These are phyloP conservation scores for Aaosphaeria pasadenensis DNA, from an alignment of 2,329 filamentous ascomycete genomes.

Conservation along the genomic window DNA sequence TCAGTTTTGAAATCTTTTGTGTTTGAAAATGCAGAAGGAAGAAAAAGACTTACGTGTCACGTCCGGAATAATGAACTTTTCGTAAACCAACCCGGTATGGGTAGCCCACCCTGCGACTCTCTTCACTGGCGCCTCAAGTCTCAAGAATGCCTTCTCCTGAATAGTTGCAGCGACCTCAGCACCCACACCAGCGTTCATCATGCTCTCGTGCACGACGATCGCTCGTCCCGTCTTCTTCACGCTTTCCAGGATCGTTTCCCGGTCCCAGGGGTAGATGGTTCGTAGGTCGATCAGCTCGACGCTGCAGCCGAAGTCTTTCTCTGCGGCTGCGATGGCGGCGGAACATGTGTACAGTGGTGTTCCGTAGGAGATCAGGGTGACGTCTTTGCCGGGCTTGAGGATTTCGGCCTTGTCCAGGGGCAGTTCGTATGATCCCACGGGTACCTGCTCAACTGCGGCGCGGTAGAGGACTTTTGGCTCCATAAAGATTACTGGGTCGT, in stretches of 20 bases:
- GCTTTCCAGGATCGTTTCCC: constrained; percentile 73
- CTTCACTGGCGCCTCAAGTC: constrained; percentile 79
- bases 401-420: constrained; percentile 84
- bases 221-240: constrained; percentile 84
- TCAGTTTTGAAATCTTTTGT: constrained; percentile 1
- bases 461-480: constrained; percentile 93
- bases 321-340: constrained; percentile 70
- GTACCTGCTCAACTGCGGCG: constrained; percentile 88
- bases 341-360: constrained; percentile 84
- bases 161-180: constrained; percentile 87
- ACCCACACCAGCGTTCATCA: constrained; percentile 85
- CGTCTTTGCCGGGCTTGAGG: constrained; percentile 72
- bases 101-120: constrained; percentile 89
- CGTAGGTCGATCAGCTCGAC: constrained; percentile 85
- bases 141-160: constrained; percentile 81
- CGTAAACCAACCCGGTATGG: constrained; percentile 75
- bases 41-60: constrained; percentile 68
- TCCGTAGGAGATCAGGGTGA: constrained; percentile 86
- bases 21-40: neutral
- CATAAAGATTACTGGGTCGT: constrained; percentile 89
- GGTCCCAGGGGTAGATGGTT: constrained; percentile 90
- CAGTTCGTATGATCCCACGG: constrained; percentile 74
- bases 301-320: constrained; percentile 71
- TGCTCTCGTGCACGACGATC: constrained; percentile 87
- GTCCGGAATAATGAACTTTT: constrained; percentile 72